Percentiles rank a stretch among this genome's conserved stretches.
Conservation (phyloP, 768 basidiomycete genomes). For the Xerocomellus intermedius region DNA sequence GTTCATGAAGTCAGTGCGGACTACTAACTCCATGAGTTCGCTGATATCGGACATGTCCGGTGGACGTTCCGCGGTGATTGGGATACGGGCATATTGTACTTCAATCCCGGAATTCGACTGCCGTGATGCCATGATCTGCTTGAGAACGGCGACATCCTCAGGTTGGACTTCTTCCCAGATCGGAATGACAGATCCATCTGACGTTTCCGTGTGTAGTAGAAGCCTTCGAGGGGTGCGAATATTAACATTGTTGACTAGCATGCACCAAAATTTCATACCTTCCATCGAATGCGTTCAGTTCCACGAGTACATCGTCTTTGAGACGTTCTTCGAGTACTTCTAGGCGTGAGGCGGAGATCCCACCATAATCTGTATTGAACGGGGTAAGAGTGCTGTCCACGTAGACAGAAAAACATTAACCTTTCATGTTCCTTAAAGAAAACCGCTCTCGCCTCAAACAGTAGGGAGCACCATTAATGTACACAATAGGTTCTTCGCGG, state of each 20-base stretch:
- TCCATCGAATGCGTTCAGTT: slow-evolving; percentile 81
- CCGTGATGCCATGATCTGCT: slow-evolving; percentile 80
- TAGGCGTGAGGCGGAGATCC: slow-evolving; percentile 86
- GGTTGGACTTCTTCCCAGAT: slow-evolving; percentile 89
- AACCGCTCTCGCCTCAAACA: slow-evolving; percentile 84
- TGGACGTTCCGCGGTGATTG: slow-evolving; percentile 87
- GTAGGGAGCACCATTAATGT: slow-evolving; percentile 91
- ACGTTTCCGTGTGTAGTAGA: slow-evolving; percentile 84
- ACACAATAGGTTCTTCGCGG: slow-evolving; percentile 89
- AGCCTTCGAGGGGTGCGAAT: slow-evolving; percentile 44
- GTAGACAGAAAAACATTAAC: slow-evolving; percentile 32
- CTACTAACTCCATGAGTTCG: slow-evolving; percentile 76
- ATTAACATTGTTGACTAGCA: not conserved
- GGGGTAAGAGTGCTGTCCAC: not conserved
- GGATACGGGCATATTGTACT: slow-evolving; percentile 79
- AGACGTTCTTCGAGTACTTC: slow-evolving; percentile 91
- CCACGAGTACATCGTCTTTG: slow-evolving; percentile 81
- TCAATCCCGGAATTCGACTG: slow-evolving; percentile 47
- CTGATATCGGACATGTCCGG: slow-evolving; percentile 73
- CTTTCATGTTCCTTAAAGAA: slow-evolving; percentile 93
- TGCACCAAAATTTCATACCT: slow-evolving; percentile 44
- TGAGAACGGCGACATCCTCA: slow-evolving; percentile 73
- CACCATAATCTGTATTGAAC: slow-evolving; percentile 75
- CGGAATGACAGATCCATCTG: slow-evolving; percentile 86
- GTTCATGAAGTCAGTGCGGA: slow-evolving; percentile 61